phyloP scores from a whole-genome alignment of 1,284 basidiomycete species.

The Exsudoporus floridanus region DNA sequence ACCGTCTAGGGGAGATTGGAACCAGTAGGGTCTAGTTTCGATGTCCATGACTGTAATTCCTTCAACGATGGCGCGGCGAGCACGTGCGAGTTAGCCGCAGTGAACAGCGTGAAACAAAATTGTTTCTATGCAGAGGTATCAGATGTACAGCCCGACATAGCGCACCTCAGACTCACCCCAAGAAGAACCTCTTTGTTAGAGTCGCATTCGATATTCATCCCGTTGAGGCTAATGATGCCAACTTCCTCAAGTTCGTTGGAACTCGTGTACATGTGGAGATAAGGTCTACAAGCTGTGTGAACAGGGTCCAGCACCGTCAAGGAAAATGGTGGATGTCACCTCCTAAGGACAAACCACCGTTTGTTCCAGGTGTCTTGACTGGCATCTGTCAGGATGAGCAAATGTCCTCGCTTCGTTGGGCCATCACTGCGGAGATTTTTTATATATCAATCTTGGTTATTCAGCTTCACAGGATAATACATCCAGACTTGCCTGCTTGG shows the following conservation, averaged over 20 bases:
- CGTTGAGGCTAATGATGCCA: conserved; percentile 80
- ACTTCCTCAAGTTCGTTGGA: conserved; percentile 83
- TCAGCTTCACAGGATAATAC: conserved; percentile 2
- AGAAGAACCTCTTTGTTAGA: conserved; percentile 84
- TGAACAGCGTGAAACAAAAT: conserved; percentile 85
- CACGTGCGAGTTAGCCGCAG: conserved; percentile 86
- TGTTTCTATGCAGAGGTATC: conserved; percentile 57
- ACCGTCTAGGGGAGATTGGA: conserved; percentile 40
- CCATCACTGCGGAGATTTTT: conserved; percentile 56
- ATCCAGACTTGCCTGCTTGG: conserved; percentile 57
- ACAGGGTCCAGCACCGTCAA: not conserved
- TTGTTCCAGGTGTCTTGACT: conserved; percentile 79
- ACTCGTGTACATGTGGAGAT: conserved; percentile 83
- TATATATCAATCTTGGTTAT: not conserved
- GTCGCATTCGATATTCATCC: conserved; percentile 84
- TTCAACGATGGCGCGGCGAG: conserved; percentile 76
- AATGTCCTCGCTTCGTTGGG: conserved; percentile 80
- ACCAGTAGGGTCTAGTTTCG: conserved; percentile 78
- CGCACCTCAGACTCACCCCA: conserved; percentile 56
- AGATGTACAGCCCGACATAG: conserved; percentile 1
- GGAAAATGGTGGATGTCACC: conserved; percentile 50
- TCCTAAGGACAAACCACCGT: conserved; percentile 85
- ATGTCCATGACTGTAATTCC: conserved; percentile 81
- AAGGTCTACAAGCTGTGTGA: conserved; percentile 58
- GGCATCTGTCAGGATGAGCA: conserved; percentile 79